Percentiles rank a stretch among this genome's conserved stretches.
Conservation (phyloP, 2,329 filamentous ascomycete genomes). For the Lecanicillium sp. region DNA sequence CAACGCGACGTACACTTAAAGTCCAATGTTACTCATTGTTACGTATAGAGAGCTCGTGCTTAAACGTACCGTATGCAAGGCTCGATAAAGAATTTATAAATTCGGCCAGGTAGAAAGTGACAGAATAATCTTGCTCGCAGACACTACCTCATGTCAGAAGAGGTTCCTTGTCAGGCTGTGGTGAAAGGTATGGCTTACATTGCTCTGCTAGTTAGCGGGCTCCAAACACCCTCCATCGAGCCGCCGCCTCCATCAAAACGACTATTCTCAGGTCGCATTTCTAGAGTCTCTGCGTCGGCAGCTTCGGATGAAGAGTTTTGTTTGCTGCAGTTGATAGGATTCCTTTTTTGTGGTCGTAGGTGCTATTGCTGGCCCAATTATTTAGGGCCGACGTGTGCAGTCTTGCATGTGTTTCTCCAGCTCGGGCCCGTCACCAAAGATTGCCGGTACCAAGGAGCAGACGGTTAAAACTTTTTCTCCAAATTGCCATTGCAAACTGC, state of each 20-base stretch:
- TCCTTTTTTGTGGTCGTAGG: no score
- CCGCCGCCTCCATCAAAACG: constrained; percentile 17
- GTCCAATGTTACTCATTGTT: constrained; percentile 5
- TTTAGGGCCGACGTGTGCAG: no score
- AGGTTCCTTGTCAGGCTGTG: not conserved
- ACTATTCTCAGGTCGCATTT: constrained; percentile 28
- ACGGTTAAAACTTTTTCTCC: no score
- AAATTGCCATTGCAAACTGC: no score
- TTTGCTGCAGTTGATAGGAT: no score
- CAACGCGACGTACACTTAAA: constrained; percentile 33
- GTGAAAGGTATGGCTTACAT: constrained; percentile 20
- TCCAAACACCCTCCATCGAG: constrained; percentile 24
- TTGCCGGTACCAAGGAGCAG: no score
- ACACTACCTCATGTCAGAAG: constrained; percentile 20
- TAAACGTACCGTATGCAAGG: constrained; percentile 35
- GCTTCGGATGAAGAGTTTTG: no score
- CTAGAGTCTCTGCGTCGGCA: not conserved
- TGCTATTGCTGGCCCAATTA: no score
- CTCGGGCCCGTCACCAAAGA: no score
- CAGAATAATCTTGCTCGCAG: constrained; percentile 41
- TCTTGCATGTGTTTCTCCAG: no score
- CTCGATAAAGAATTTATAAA: constrained; percentile 37
- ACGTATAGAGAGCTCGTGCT: not conserved
- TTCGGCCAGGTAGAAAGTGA: constrained; percentile 34
- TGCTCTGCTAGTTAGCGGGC: constrained; percentile 29